Base-by-base conservation (phyloP, 768 basidiomycete species). In the Agrocybe chaxingu region DNA sequence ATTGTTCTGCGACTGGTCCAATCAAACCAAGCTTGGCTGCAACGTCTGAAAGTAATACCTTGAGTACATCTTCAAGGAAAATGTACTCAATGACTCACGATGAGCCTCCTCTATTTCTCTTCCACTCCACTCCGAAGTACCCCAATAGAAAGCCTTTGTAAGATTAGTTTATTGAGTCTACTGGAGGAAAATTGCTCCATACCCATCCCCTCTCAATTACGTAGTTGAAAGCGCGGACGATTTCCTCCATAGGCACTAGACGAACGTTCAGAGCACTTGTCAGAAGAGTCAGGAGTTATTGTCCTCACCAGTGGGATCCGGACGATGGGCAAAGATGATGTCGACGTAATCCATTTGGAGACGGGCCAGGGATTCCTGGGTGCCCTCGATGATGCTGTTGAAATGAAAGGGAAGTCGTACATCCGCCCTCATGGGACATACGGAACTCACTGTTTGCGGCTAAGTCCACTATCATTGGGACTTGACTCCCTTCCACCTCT, bases 151-250 rank as follows among this genome's bases (percentile, higher is more conserved):
- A 3, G 83, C 79, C 78, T 81, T 41, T 18, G 43, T 19, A 24
- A 12, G 38, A 29, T 33, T 37, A 46, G 41, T 42, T 31, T 16
- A 47, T 19, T 1, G 8, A 34, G 29, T 58, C 57, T 38, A 56
- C 18, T 10, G 24, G n/a, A n/a, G 9, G 3, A n/a, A 45, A 35
- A 34, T 4, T 1, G 9, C n/a, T 44, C 18, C 60, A 8, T 50
- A 77, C 82, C 83, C 84, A 84, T 61, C 86, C 87, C 56, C 81
- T 70, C 45, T 87, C 80, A 57, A 92, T 88, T 24, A 89, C 75
- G 57, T 72, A 82, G 71, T 88, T 89, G 74, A 92, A 91, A 0
- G 86, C 87, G 39, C 89, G 79, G 40, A 92, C 89, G 45, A 82
- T 71, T 64, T 92, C 90, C 64, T 90, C 87, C 79, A 83, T 84